phyloP scores from a whole-genome alignment of 805 yeast species.

The Scheffersomyces amazonensis region DNA sequence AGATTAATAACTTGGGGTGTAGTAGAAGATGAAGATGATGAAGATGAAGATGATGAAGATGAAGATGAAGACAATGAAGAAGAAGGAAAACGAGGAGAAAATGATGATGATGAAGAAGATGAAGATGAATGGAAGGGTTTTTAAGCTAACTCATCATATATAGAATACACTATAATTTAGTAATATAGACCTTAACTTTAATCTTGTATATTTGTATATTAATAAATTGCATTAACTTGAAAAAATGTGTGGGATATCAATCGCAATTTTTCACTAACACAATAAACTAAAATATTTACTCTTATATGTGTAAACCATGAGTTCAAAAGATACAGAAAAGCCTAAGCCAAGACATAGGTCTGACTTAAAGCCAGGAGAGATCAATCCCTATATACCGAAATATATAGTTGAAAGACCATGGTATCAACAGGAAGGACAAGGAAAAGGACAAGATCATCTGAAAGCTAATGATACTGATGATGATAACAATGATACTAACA shows the following conservation, averaged over 20 bases:
- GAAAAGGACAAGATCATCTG: conserved; percentile 22
- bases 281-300: neutral
- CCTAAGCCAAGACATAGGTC: neutral
- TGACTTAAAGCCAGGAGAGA: conserved; percentile 3
- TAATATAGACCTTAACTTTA: no score
- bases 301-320: neutral
- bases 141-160: conserved; percentile 9
- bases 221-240: no score
- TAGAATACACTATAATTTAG: no score
- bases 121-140: conserved; percentile 37
- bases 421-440: conserved; percentile 24
- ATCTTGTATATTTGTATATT: no score
- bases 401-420: conserved; percentile 38
- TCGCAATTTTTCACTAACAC: no score
- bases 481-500: conserved; percentile 30
- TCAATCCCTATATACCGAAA: conserved; percentile 36
- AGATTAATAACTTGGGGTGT: conserved; percentile 68
- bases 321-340: neutral
- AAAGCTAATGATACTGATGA: conserved; percentile 23
- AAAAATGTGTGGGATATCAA: no score
- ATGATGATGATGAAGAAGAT: conserved; percentile 16
- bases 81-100: conserved; percentile 18
- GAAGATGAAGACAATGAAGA: conserved; percentile 11
- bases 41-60: conserved; percentile 17
- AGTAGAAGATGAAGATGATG: conserved; percentile 20